These are phyloP conservation scores for Cercospora sojina DNA, from an alignment of 2,329 filamentous ascomycete genomes.

Conservation along the genomic window DNA sequence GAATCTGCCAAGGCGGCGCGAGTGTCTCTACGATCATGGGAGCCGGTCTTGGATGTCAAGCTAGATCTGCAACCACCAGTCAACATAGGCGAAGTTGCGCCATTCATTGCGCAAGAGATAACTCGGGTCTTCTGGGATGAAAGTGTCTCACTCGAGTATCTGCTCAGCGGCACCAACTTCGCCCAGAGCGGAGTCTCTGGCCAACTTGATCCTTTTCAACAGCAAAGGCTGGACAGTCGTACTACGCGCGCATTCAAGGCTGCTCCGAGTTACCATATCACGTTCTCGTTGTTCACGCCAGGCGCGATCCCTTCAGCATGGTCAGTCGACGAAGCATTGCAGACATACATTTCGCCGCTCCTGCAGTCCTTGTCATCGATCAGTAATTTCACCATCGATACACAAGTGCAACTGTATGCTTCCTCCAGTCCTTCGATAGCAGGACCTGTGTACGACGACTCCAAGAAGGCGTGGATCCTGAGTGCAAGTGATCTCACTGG, in stretches of 20 bases:
- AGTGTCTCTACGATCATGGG: slow-evolving; percentile 60
- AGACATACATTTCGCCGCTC: slow-evolving; percentile 77
- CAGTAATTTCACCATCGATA: slow-evolving; percentile 94
- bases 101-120: slow-evolving; percentile 75
- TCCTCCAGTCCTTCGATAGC: slow-evolving; percentile 62
- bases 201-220: slow-evolving; percentile 33
- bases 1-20: not conserved
- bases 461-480: slow-evolving; percentile 63
- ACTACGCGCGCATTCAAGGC: slow-evolving; percentile 86
- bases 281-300: slow-evolving; percentile 90
- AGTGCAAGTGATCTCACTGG: slow-evolving; percentile 84
- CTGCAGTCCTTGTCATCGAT: slow-evolving; percentile 76
- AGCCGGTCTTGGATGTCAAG: slow-evolving; percentile 70
- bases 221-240: slow-evolving; percentile 59
- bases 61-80: slow-evolving; percentile 69
- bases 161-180: slow-evolving; percentile 34
- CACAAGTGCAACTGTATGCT: slow-evolving; percentile 92
- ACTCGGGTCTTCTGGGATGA: slow-evolving; percentile 82
- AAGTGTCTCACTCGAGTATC: slow-evolving; percentile 67
- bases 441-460: slow-evolving; percentile 55
- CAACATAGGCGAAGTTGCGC: slow-evolving; percentile 66
- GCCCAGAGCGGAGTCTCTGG: slow-evolving; percentile 28
- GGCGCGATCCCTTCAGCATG: slow-evolving; percentile 76
- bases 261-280: slow-evolving; percentile 89
- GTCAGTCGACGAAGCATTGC: slow-evolving; percentile 82